Evolutionary conservation across 2,329 filamentous ascomycete species (phyloP).

Genomic region (Fusarium fujikuroi): DNA sequence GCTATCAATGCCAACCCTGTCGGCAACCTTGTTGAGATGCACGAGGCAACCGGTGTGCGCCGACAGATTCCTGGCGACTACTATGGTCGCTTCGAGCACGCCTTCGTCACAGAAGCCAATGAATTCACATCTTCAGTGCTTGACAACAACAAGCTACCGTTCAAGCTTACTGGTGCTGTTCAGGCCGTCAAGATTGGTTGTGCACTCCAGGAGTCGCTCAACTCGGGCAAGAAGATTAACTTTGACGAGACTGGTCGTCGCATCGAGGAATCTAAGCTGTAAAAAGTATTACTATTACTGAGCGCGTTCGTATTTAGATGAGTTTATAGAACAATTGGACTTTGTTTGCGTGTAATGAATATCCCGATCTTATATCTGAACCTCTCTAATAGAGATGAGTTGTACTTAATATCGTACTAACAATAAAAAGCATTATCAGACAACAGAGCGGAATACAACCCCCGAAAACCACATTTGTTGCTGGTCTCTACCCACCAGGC

Average conservation of each 20-base stretch:
- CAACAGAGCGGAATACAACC: neutral
- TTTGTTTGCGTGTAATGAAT: neutral
- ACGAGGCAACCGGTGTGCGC: slow-evolving; percentile 61
- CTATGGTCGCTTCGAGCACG: slow-evolving; percentile 71
- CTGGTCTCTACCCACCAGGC: neutral
- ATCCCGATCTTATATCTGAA: no score
- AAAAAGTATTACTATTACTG: neutral
- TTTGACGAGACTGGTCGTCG: slow-evolving; percentile 62
- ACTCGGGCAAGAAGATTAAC: slow-evolving; percentile 65
- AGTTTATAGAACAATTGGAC: slow-evolving; percentile 12
- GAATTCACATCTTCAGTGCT: slow-evolving; percentile 71
- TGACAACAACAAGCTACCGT: slow-evolving; percentile 65
- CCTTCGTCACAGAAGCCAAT: slow-evolving; percentile 71
- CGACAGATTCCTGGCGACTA: slow-evolving; percentile 70
- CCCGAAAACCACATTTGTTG: neutral
- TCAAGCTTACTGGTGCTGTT: slow-evolving; percentile 68
- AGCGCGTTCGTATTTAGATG: neutral
- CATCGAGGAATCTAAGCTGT: slow-evolving; percentile 39
- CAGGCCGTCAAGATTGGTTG: slow-evolving; percentile 70
- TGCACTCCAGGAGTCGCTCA: slow-evolving; percentile 68
- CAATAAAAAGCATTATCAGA: neutral
- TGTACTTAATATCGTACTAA: neutral
- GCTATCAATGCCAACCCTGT: slow-evolving; percentile 68
- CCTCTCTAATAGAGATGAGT: no score
- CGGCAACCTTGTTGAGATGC: slow-evolving; percentile 64